Percentiles rank a stretch among this genome's conserved stretches.
These are phyloP conservation scores for Paramecium caudatum DNA, from an alignment of 73 alveolate species.

Conservation along the genomic window DNA sequence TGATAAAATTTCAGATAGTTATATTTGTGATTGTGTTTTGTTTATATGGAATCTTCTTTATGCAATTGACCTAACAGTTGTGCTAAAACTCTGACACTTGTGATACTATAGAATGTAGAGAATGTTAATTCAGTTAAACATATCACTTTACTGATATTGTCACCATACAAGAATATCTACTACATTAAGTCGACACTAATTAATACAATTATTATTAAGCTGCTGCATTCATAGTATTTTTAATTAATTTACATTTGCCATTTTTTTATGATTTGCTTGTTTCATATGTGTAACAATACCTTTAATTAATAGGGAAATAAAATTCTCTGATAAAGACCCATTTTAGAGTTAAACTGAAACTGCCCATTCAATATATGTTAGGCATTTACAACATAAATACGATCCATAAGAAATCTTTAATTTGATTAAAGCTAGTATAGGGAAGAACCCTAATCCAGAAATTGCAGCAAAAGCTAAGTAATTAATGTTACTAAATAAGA, in stretches of 20 bases:
- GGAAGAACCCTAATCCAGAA: not conserved
- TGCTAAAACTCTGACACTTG: not conserved
- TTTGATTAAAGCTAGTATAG: not conserved
- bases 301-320: not conserved
- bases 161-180: not conserved
- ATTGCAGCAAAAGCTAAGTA: slow-evolving; percentile 6
- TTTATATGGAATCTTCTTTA: not conserved
- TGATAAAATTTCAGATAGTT: not conserved
- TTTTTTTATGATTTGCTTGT: slow-evolving; percentile 51
- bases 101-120: not conserved
- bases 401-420: not conserved
- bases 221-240: slow-evolving; percentile 51
- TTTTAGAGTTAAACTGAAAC: not conserved
- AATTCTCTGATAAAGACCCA: slow-evolving; percentile 44
- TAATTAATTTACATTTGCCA: slow-evolving; percentile 22
- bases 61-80: not conserved
- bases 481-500: not conserved
- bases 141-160: slow-evolving; percentile 35
- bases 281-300: not conserved
- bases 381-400: slow-evolving; percentile 43
- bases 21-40: not conserved
- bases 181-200: not conserved
- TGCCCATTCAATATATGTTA: slow-evolving; percentile 33
- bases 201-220: not conserved
- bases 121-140: not conserved